Evolutionary conservation across 75 land plant species (phyloP).

Genomic region (Azolla pinnata): DNA sequence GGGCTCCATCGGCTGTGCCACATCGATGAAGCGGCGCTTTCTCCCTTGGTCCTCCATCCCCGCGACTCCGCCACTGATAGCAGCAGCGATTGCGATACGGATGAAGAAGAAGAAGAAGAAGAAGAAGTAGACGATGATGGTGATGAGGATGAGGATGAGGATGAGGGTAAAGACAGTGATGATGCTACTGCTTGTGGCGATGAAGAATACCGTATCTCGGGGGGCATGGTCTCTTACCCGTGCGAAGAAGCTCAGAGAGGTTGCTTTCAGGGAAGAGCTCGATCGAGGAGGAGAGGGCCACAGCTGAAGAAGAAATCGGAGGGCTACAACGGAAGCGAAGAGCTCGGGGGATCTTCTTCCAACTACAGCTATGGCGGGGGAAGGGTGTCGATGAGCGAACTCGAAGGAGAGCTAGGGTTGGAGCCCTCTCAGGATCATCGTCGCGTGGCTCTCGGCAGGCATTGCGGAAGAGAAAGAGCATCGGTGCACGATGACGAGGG

Average conservation of each 20-base stretch:
- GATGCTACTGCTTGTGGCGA: too few species aligned
- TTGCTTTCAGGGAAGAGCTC: not conserved
- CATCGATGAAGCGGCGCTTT: too few species aligned
- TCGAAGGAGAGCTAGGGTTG: not conserved
- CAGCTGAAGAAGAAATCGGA: slow-evolving; percentile 1
- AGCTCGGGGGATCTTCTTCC: not conserved
- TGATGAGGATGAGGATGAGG: too few species aligned
- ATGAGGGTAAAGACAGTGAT: too few species aligned
- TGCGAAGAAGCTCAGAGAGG: too few species aligned
- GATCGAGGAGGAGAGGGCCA: not conserved
- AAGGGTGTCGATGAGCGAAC: too few species aligned
- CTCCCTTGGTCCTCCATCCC: slow-evolving; percentile 4
- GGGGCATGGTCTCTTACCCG: too few species aligned
- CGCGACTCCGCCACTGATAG: not conserved
- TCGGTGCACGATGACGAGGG: not conserved
- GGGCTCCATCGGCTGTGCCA: too few species aligned
- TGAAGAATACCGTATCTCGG: not conserved
- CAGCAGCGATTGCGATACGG: not conserved
- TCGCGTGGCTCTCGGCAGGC: too few species aligned
- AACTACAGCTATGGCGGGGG: not conserved
- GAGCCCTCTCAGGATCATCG: too few species aligned
- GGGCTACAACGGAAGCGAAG: too few species aligned
- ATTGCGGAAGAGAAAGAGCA: too few species aligned
- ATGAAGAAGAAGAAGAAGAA: slow-evolving; percentile 1
- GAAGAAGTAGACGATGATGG: not conserved